Percentiles rank a stretch among this genome's conserved stretches.
These are phyloP conservation scores for Xylaria sp. DNA, from an alignment of 2,329 filamentous ascomycete genomes.

Conservation along the genomic window DNA sequence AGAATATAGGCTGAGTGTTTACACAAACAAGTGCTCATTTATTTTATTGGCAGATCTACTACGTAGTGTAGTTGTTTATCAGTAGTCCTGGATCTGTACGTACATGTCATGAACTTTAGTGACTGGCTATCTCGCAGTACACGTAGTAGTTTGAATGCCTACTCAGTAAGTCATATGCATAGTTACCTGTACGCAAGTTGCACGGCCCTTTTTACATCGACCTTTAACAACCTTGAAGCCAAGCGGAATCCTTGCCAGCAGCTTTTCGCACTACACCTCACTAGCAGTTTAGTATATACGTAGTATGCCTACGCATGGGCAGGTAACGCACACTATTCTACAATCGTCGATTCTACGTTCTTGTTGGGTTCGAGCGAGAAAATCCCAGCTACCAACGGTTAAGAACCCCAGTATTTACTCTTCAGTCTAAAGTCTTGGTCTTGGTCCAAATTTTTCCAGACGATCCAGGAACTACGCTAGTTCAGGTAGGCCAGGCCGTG, in stretches of 20 bases:
- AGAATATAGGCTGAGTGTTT: no score
- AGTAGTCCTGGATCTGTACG: not conserved
- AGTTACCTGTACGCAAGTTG: constrained; percentile 5
- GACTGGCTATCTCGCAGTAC: not conserved
- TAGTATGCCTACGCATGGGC: not conserved
- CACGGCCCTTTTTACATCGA: not conserved
- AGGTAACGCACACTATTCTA: constrained; percentile 21
- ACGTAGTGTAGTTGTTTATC: no score
- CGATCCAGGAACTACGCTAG: constrained; percentile 1
- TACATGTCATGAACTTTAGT: not conserved
- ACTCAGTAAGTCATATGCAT: not conserved
- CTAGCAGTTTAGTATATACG: not conserved
- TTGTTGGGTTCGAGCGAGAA: constrained; percentile 14
- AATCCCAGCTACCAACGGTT: constrained; percentile 13
- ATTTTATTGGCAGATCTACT: not conserved
- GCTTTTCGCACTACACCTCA: not conserved
- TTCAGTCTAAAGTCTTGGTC: constrained; percentile 16
- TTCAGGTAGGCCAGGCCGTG: not conserved
- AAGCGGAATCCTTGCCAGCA: constrained; percentile 8
- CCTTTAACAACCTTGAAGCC: not conserved
- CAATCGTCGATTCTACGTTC: constrained; percentile 1
- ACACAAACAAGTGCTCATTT: not conserved
- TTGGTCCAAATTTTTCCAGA: constrained; percentile 7
- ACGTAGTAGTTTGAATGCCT: not conserved
- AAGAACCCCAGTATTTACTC: constrained; percentile 11